Conservation (phyloP, 73 alveolate genomes). For the Paramecium pentaurelia region DNA sequence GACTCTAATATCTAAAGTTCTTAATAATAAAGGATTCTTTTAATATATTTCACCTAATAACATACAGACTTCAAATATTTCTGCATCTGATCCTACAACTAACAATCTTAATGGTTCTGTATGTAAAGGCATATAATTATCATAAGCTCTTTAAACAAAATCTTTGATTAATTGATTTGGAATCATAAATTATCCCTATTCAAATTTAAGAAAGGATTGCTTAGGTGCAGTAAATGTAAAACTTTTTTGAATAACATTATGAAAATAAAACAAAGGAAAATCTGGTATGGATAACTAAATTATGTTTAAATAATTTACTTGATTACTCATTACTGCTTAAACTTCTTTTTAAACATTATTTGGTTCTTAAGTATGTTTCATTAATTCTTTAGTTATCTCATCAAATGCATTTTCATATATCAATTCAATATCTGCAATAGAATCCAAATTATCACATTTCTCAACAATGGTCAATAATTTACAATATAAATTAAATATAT, state of each 20-base stretch:
- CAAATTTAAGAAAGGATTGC: background rate
- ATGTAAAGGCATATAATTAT: slow-evolving; percentile 48
- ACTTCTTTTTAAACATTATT: background rate
- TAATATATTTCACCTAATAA: slow-evolving; percentile 35
- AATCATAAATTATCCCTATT: background rate
- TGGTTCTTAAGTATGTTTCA: background rate
- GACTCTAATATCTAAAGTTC: slow-evolving; percentile 53
- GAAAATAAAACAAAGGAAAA: slow-evolving; percentile 23
- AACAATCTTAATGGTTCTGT: slow-evolving; percentile 56
- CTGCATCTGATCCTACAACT: slow-evolving; percentile 55
- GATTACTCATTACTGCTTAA: background rate
- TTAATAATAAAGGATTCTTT: background rate
- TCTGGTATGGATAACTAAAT: slow-evolving; percentile 26
- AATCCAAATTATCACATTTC: slow-evolving; percentile 24
- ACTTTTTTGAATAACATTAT: background rate
- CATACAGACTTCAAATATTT: slow-evolving; percentile 2
- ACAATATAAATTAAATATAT: slow-evolving; percentile 26
- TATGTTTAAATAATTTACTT: background rate
- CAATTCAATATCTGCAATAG: background rate
- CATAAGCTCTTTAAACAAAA: background rate
- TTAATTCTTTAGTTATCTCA: background rate
- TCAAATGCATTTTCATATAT: slow-evolving; percentile 39
- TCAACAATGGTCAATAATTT: slow-evolving; percentile 20
- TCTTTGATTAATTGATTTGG: background rate
- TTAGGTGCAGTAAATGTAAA: background rate